Conservation (phyloP, 352 stramenopile species). For the Hyaloperonospora brassicae region DNA sequence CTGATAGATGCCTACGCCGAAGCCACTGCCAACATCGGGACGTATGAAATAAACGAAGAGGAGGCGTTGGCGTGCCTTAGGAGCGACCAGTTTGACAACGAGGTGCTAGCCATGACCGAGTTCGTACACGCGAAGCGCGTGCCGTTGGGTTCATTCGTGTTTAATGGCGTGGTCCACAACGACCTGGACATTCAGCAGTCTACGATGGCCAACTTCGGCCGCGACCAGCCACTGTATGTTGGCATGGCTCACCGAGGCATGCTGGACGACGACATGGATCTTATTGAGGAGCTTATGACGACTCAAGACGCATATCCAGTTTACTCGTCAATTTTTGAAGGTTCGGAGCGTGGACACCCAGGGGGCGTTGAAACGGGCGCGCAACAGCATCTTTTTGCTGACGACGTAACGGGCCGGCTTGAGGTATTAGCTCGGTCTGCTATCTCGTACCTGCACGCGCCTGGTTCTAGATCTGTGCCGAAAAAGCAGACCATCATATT, state of each 20-base stretch:
- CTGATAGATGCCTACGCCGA: conserved; percentile 61
- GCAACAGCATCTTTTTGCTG: conserved; percentile 43
- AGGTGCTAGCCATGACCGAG: conserved; percentile 67
- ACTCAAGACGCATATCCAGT: conserved; percentile 52
- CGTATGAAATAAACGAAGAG: conserved; percentile 30
- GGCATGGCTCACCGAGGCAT: conserved; percentile 45
- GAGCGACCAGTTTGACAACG: conserved; percentile 42
- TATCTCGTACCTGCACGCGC: conserved; percentile 54
- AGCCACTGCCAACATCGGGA: conserved; percentile 32
- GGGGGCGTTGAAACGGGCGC: conserved; percentile 14
- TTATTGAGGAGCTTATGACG: conserved; percentile 57
- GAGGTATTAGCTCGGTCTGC: conserved; percentile 37
- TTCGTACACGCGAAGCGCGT: conserved; percentile 77
- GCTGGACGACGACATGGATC: conserved; percentile 54
- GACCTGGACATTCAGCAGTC: conserved; percentile 59
- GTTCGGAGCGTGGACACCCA: conserved; percentile 14
- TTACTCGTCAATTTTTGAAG: conserved; percentile 63
- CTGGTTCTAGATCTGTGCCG: conserved; percentile 30
- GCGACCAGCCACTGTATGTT: conserved; percentile 77
- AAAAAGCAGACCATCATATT: conserved; percentile 78
- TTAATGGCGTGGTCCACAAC: conserved; percentile 81
- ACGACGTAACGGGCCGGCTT: conserved; percentile 52
- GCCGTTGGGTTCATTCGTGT: conserved; percentile 57
- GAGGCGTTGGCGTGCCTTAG: conserved; percentile 40
- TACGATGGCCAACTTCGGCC: conserved; percentile 68